Evolutionary conservation across 1,284 basidiomycete species (phyloP), one percentile per base, ranked within the genome.

Genomic region (Cryptococcus sp.): DNA sequence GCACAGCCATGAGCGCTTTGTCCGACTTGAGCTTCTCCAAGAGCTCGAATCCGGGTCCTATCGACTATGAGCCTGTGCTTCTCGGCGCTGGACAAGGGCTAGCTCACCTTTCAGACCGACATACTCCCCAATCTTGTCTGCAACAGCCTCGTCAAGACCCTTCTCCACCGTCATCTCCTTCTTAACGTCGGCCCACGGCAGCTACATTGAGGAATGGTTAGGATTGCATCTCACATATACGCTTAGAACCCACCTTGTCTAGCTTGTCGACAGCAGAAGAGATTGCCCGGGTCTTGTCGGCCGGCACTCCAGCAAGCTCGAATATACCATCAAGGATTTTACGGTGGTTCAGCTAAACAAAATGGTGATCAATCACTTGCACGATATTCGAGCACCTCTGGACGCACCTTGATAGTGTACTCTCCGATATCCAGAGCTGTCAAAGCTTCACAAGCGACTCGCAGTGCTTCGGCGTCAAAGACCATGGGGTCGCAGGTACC

Each of bases 271-370:
- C 95, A 0, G 95, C 95, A 13, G 91, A 95, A 1, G 93, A 96
- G 70, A 98, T 98, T n/a, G 88, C 82, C 13, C 95, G 86, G 60
- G 91, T 94, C 82, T 96, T 97, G 49, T 93, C 92, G 31, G 82
- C 73, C 0, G 94, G 91, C 1, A 99, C 95, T 55, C 96, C 96
- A 70, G 95, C 98, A 8, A 98, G 88, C 76, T 91, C 89, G 74
- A 99, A 99, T 66, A 99, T 89, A 50, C 94, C 96, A 75, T 99
- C 96, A 22, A 99, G 84, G 63, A 99, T 90, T 81, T 96, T 98
- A 63, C 96, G 86, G 84, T 99, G 90, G 80, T 99, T 97, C 60
- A 96, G 80, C 90, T 92, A n/a, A 2, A 10, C 3, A 13, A 2
- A 8, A 8, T 35, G 10, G 8, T 35, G 31, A 13, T 35, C 31